These are phyloP conservation scores for Bacidia gigantensis DNA, from an alignment of 495 filamentous ascomycete genomes.

Conservation along the genomic window DNA sequence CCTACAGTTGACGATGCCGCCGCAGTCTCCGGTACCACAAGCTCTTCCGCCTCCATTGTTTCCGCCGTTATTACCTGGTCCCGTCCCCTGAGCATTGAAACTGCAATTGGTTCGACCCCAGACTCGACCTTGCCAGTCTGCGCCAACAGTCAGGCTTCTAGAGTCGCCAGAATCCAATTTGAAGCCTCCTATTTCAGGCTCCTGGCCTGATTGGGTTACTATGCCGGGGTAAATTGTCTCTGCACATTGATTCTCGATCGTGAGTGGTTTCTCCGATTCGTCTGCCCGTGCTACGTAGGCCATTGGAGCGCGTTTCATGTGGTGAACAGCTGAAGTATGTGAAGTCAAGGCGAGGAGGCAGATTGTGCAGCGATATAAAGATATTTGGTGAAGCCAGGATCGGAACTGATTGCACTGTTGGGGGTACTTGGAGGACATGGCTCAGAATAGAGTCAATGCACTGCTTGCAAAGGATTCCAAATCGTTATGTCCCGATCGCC, in stretches of 20 bases:
- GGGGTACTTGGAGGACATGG: neutral
- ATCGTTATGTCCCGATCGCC: no score
- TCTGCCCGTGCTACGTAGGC: conserved; percentile 12
- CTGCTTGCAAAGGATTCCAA: no score
- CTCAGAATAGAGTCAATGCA: no score
- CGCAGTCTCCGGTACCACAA: conserved; percentile 66
- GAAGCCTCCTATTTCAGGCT: conserved; percentile 49
- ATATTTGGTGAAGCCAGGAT: neutral
- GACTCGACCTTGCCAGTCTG: conserved; percentile 63
- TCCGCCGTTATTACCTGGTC: conserved; percentile 26
- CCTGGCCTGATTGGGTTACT: conserved; percentile 48
- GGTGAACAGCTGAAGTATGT: conserved; percentile 15
- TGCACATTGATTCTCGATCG: conserved; percentile 50
- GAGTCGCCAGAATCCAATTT: conserved; percentile 38
- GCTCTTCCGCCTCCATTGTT: conserved; percentile 35
- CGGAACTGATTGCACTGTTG: neutral
- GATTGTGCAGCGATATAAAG: neutral
- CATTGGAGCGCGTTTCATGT: conserved; percentile 20
- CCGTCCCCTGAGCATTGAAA: conserved; percentile 45
- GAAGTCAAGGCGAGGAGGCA: neutral
- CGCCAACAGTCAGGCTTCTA: conserved; percentile 40
- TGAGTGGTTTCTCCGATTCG: conserved; percentile 25
- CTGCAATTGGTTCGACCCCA: conserved; percentile 77
- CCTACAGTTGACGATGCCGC: conserved; percentile 48
- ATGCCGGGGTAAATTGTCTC: conserved; percentile 62